A percentile compares a stretch with the other conserved stretches of the same genome.
Evolutionary conservation across 257 asterid species (phyloP).

Genomic region (Penstemon barbatus): DNA sequence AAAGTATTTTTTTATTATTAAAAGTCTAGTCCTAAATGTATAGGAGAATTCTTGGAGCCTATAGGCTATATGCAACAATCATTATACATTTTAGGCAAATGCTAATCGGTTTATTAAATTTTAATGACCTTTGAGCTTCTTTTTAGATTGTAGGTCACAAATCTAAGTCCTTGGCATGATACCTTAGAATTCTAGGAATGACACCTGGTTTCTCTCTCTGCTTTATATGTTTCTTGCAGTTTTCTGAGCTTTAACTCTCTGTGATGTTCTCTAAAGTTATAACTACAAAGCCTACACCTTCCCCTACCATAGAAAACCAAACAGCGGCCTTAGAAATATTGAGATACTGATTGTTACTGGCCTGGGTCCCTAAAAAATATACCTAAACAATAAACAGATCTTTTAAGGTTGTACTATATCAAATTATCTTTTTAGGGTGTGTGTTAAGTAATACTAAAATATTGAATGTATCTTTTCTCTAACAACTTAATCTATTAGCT

Average conservation of each 20-base stretch:
- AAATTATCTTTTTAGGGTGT: background rate
- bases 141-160: background rate
- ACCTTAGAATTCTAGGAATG: background rate
- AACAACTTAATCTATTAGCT: too few species aligned
- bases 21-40: background rate
- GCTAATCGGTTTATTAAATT: background rate
- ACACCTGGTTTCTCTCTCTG: background rate
- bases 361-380: too few species aligned
- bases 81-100: background rate
- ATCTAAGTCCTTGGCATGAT: background rate
- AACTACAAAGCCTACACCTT: background rate
- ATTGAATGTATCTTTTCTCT: too few species aligned
- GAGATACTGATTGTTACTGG: too few species aligned
- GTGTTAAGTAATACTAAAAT: too few species aligned
- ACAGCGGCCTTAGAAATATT: too few species aligned
- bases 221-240: background rate
- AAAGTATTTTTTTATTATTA: background rate
- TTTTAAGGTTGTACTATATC: background rate
- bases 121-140: background rate
- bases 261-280: background rate
- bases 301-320: background rate
- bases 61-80: background rate
- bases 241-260: background rate
- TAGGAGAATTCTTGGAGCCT: background rate
- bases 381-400: too few species aligned